Conservation (phyloP, 2,329 filamentous ascomycete species). For the Pseudophaeomoniella oleicola region DNA sequence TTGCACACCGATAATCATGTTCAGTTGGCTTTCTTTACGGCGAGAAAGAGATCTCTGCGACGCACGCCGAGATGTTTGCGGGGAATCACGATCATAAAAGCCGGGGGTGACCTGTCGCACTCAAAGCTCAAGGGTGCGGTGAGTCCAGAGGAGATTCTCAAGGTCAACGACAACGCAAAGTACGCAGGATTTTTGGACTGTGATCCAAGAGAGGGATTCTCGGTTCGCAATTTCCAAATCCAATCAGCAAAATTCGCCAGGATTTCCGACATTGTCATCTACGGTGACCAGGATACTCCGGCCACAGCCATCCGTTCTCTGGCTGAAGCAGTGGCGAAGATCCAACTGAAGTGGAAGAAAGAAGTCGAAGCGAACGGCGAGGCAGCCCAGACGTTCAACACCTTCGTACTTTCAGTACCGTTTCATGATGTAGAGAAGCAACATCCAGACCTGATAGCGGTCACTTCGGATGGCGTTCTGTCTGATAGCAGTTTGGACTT, state of each 20-base stretch:
- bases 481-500: slow-evolving; percentile 78
- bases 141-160: slow-evolving; percentile 64
- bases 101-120: slow-evolving; percentile 60
- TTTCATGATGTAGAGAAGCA: slow-evolving; percentile 52
- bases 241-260: slow-evolving; percentile 78
- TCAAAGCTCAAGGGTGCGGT: slow-evolving; percentile 79
- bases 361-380: slow-evolving; percentile 44
- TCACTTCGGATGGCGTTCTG: slow-evolving; percentile 55
- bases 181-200: slow-evolving; percentile 58
- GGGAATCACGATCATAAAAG: slow-evolving; percentile 74
- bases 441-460: slow-evolving; percentile 56
- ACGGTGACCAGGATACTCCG: slow-evolving; percentile 55
- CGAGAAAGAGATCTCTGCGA: slow-evolving; percentile 55
- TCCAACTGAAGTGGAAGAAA: slow-evolving; percentile 62
- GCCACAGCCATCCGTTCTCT: slow-evolving; percentile 51
- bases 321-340: slow-evolving; percentile 51
- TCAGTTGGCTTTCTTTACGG: slow-evolving; percentile 79
- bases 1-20: slow-evolving; percentile 78
- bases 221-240: slow-evolving; percentile 93
- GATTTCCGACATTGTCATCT: slow-evolving; percentile 84
- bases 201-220: slow-evolving; percentile 83
- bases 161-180: slow-evolving; percentile 28
- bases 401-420: slow-evolving; percentile 57
- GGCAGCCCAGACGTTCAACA: slow-evolving; percentile 58
- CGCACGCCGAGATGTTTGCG: slow-evolving; percentile 64